A percentile compares a stretch with the other conserved stretches of the same genome.
These are phyloP conservation scores for Rhinocladiella similis DNA, from an alignment of 2,329 filamentous ascomycete species.

Conservation along the genomic window DNA sequence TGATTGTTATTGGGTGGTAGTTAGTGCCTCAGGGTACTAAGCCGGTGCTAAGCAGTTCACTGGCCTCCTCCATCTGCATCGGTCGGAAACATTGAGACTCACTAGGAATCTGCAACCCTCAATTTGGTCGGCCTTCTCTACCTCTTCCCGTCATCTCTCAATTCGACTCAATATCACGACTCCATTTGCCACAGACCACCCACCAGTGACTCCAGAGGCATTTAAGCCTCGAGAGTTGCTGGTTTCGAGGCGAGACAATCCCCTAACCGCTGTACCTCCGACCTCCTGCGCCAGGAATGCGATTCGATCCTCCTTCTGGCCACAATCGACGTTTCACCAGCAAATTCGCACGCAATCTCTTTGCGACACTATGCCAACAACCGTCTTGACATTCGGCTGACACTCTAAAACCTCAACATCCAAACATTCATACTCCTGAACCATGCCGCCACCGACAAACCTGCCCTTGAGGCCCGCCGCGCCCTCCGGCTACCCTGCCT, in stretches of 20 bases:
- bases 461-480: constrained; percentile 6
- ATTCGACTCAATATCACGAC: neutral
- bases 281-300: neutral
- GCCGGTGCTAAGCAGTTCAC: too few relatives aligned
- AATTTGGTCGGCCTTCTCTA: too few relatives aligned
- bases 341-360: neutral
- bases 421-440: constrained; percentile 7
- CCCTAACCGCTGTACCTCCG: neutral
- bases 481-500: constrained; percentile 3
- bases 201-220: constrained; percentile 18
- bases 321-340: constrained; percentile 6
- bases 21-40: too few relatives aligned
- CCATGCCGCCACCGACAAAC: constrained; percentile 23
- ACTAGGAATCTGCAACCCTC: too few relatives aligned
- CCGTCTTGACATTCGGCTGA: constrained; percentile 11
- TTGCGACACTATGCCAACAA: constrained; percentile 15
- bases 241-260: neutral
- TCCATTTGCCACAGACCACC: neutral
- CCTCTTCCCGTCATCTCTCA: neutral
- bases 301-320: constrained; percentile 4
- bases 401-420: constrained; percentile 4
- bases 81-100: too few relatives aligned
- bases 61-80: too few relatives aligned
- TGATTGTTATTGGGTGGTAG: too few relatives aligned
- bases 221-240: constrained; percentile 15